Base-by-base conservation (phyloP, 371 early-diverging fungal species). In the Lichtheimia hyalospora region DNA sequence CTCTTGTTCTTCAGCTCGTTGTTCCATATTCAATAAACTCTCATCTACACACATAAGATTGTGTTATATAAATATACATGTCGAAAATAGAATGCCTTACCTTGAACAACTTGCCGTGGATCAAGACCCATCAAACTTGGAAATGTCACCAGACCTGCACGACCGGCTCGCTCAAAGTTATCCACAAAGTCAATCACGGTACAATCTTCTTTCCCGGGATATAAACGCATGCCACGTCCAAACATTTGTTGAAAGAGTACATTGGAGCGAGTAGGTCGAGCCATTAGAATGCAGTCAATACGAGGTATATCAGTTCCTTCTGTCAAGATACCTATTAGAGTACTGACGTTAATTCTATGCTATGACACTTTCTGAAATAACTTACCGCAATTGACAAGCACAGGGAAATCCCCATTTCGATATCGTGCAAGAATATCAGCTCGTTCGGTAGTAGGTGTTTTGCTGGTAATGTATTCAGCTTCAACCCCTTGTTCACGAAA, bases 181-280 rank as follows among this genome's bases (percentile, higher is more conserved):
- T 97, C 96, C 44, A 90, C 90, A 74, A 95, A 89, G 60, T 97
- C 97, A 42, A 96, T 68, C 0, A 95, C 82, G n/a, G 92, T 71
- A 58, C 97, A 96, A 56, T 91, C 81, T 5, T 69, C 57, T 67
- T 97, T 97, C 5, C 70, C 84, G 2, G 71, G 67, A 59, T 73
- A 67, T 7, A 85, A 59, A 2, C 96, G 82, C 83, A 96, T 78
- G 4, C 97, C 97, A 23, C 97, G 84, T 3, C 97, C 97, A 55
- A 97, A 74, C 97, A 97, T 97, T 71, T 97, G 97, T 65, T 91
- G 93, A 74, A 94, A 90, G 51, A 97, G 77, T 2, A 85, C 90
- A 8, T 75, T 67, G 12, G 92, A 92, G 20, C 81, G 69, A 3
- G 98, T 97, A 0, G 96, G 97, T 6, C 96, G 79, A 0, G 93